Evolutionary conservation across 202 grass and related monocot genomes (phyloP), one percentile per base, ranked within the genome.

Genomic region (Cymbopogon flexuosus): DNA sequence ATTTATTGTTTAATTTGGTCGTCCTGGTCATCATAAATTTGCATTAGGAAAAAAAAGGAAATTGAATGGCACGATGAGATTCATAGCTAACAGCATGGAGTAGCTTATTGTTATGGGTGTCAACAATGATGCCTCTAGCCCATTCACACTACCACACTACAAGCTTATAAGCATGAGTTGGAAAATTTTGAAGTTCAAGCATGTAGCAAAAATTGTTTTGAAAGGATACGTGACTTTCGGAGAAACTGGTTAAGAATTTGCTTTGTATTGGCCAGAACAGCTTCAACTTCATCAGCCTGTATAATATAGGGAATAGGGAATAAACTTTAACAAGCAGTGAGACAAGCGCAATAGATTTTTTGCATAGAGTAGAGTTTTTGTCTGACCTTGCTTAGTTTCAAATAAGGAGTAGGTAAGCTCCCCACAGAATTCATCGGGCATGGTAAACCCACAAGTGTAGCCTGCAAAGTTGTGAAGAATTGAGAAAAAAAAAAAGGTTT

Each of bases 201-300:
- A 52, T 27, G 46, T 21, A 40, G 19, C 34, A 60, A 39, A 68
- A 79, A 5, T 60, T 69, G 35, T 88, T 33, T 58, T 66, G 15
- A 42, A 78, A 69, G 87, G 79, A 92, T 94, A 97, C 94, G 75
- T 65, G 94, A 97, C 66, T 97, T 97, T 21, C 14, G 88, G 54
- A 97, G 86, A 83, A 94, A 97, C 87, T 97, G 94, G 65, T 89
- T 97, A 80, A 97, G 94, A 83, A 97, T 97, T 90, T 97, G 91
- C 52, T 92, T 97, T 85, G 91, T 87, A 84, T 97, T 97, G 42
- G 89, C 94, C 64, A 97, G 45, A 87, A 89, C 78, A 86, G 89
- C 94, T 89, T 97, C 86, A 87, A 92, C 90, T 94, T 94, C 89
- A 83, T 97, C 91, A 84, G 72, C 85, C 94, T 97, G 81, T 31